Evolutionary conservation across 2,329 filamentous ascomycete species (phyloP).

Genomic region (Aureobasidium leucospermi): DNA sequence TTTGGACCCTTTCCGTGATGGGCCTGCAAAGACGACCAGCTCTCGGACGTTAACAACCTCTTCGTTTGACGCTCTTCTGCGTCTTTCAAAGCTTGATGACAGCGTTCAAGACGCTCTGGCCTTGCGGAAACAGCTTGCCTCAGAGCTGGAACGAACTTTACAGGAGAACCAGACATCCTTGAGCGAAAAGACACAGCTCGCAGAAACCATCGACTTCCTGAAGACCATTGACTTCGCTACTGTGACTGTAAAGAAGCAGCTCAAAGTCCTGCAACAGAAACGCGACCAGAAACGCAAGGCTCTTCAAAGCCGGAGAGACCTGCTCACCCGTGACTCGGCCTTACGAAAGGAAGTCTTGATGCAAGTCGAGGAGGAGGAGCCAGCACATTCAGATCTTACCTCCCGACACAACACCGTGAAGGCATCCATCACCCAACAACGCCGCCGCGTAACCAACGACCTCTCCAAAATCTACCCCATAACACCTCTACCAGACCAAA

Average conservation of each 20-base stretch:
- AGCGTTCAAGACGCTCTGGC: conserved; percentile 84
- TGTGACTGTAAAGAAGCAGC: conserved; percentile 55
- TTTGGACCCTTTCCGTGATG: conserved; percentile 22
- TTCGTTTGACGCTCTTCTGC: conserved; percentile 82
- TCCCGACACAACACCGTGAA: conserved; percentile 39
- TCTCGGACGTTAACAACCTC: conserved; percentile 56
- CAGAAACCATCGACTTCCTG: conserved; percentile 38
- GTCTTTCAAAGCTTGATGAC: conserved; percentile 77
- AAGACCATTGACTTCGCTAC: conserved; percentile 47
- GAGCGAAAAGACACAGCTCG: conserved; percentile 26
- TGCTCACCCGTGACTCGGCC: conserved; percentile 63
- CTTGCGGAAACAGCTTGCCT: conserved; percentile 64
- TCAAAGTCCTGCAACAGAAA: conserved; percentile 55
- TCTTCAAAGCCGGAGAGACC: conserved; percentile 55
- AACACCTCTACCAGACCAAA: conserved; percentile 53
- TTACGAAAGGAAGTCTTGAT: conserved; percentile 24
- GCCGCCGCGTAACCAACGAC: conserved; percentile 80
- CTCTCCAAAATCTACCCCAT: conserved; percentile 75
- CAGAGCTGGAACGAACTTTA: conserved; percentile 61
- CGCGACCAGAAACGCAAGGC: conserved; percentile 62
- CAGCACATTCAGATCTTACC: conserved; percentile 37
- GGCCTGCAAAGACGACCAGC: conserved; percentile 28
- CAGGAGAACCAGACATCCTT: conserved; percentile 33
- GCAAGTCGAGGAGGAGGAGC: conserved; percentile 39
- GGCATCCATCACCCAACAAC: conserved; percentile 72